A percentile compares a stretch with the other conserved stretches of the same genome.
Conservation (phyloP, 2,329 filamentous ascomycete species). For the Xylariaceae sp. region DNA sequence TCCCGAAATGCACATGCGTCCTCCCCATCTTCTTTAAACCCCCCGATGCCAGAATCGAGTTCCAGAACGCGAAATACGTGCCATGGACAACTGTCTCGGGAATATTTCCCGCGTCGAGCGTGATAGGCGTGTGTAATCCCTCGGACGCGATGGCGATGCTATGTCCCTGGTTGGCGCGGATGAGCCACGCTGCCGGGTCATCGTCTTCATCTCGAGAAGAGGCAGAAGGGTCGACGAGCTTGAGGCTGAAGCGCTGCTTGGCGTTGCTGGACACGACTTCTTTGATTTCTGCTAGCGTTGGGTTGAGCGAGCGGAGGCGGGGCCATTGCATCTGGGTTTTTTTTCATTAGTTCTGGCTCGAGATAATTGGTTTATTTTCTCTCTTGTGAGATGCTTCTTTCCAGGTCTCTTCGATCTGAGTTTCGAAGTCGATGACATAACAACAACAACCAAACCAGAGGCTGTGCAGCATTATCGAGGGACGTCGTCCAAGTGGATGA, state of each 20-base stretch:
- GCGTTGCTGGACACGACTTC: slow-evolving; percentile 69
- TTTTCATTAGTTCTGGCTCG: too few species aligned
- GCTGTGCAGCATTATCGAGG: too few species aligned
- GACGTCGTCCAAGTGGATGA: too few species aligned
- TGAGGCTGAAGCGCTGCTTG: slow-evolving; percentile 86
- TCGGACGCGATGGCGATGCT: slow-evolving; percentile 72
- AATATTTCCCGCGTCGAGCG: slow-evolving; percentile 52
- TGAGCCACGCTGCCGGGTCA: slow-evolving; percentile 70
- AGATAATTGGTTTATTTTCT: neutral
- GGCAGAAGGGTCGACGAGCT: slow-evolving; percentile 42
- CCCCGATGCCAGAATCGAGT: slow-evolving; percentile 67
- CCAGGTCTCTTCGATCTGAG: neutral
- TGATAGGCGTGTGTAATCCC: slow-evolving; percentile 66
- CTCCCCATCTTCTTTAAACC: slow-evolving; percentile 77
- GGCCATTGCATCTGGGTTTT: slow-evolving; percentile 54
- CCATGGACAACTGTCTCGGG: slow-evolving; percentile 76
- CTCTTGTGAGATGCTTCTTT: too few species aligned
- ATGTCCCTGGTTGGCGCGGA: slow-evolving; percentile 95
- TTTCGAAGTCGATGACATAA: neutral
- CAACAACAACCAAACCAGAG: neutral
- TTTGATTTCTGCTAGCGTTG: slow-evolving; percentile 72
- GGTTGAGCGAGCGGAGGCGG: slow-evolving; percentile 62
- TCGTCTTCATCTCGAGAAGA: slow-evolving; percentile 28
- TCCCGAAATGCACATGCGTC: slow-evolving; percentile 87
- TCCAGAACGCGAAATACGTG: slow-evolving; percentile 80